Conservation (phyloP, 129 eudicot species). For the Scalesia atractyloides region DNA sequence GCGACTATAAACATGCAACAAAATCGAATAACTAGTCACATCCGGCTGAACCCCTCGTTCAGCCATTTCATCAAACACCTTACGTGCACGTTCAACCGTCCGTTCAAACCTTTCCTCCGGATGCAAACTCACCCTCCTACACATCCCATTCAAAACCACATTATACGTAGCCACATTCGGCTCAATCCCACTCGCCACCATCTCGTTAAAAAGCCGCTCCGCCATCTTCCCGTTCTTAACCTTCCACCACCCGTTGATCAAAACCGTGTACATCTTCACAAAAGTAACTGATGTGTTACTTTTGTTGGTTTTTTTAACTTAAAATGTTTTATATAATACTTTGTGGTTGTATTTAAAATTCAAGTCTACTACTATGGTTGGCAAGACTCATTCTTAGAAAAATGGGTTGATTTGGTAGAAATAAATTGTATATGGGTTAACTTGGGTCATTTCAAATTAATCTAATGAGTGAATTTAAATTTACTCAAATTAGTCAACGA, state of each 20-base stretch:
- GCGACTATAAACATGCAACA: conserved; percentile 92
- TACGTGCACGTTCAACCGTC: conserved; percentile 60
- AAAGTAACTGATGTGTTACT: no score
- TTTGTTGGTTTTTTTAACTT: no score
- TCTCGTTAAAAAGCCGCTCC: conserved; percentile 70
- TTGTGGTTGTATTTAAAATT: no score
- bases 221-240: conserved; percentile 52
- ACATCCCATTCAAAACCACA: conserved; percentile 81
- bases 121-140: conserved; percentile 81
- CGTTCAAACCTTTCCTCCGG: conserved; percentile 75
- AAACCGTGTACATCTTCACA: conserved; percentile 59
- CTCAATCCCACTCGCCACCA: conserved; percentile 67
- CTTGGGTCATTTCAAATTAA: no score
- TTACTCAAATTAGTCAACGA: no score
- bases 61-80: conserved; percentile 72
- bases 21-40: conserved; percentile 84
- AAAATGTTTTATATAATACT: no score
- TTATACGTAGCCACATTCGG: conserved; percentile 89
- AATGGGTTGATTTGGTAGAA: no score
- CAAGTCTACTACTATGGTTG: no score
- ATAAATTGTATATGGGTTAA: no score
- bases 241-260: conserved; percentile 78
- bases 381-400: no score
- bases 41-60: conserved; percentile 84
- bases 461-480: no score